These are phyloP conservation scores for Fallopia convolvulus DNA, from an alignment of 148 eudicot genomes.

Conservation along the genomic window DNA sequence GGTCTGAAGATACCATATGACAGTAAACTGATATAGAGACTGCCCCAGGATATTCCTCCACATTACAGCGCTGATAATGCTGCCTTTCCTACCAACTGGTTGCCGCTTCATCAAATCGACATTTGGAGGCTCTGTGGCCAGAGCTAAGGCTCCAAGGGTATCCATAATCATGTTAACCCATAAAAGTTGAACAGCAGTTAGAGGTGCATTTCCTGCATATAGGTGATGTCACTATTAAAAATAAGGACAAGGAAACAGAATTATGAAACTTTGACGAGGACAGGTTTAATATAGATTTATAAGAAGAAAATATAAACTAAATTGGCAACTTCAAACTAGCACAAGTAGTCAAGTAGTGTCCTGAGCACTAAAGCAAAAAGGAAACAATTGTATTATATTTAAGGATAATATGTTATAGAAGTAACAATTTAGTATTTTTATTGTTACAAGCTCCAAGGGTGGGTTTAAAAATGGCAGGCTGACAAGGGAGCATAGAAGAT, in stretches of 20 bases:
- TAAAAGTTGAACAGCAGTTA: constrained; percentile 49
- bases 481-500: neutral
- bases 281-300: neutral
- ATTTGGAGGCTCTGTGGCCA: constrained; percentile 55
- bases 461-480: neutral
- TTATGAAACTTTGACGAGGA: neutral
- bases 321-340: neutral
- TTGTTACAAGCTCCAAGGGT: neutral
- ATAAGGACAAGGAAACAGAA: neutral
- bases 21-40: constrained; percentile 36
- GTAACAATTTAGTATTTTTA: neutral
- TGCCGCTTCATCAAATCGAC: constrained; percentile 36
- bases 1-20: constrained; percentile 30
- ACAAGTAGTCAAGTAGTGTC: neutral
- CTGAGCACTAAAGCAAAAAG: neutral
- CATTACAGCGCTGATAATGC: constrained; percentile 42
- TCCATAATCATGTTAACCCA: constrained; percentile 72
- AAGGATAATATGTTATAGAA: too few species aligned
- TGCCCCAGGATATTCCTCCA: constrained; percentile 61
- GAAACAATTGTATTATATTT: too few species aligned
- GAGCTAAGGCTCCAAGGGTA: constrained; percentile 54
- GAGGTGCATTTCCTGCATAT: constrained; percentile 45
- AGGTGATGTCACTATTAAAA: neutral
- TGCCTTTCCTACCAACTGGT: constrained; percentile 44
- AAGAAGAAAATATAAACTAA: neutral